phyloP scores from a whole-genome alignment of 805 yeast species.

The Lipomyces yamanashiensis region DNA sequence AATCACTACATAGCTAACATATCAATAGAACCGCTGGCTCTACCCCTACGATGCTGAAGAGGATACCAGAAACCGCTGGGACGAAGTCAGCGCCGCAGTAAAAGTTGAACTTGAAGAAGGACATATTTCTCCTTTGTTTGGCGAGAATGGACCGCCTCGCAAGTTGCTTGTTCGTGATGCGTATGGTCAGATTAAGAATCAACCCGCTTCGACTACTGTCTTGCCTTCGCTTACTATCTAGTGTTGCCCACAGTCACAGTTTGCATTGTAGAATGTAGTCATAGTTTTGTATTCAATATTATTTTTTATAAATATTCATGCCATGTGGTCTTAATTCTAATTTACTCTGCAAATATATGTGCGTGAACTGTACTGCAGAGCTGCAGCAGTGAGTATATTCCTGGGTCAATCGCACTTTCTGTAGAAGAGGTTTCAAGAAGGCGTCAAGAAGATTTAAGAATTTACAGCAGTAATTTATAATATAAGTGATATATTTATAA shows the following conservation, averaged over 20 bases:
- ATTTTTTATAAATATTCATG: no score
- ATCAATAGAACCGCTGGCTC: slow-evolving; percentile 9
- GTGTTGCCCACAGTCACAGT: no score
- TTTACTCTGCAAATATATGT: no score
- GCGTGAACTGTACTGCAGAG: no score
- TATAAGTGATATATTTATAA: background rate
- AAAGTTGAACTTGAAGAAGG: slow-evolving; percentile 6
- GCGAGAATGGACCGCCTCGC: slow-evolving; percentile 11
- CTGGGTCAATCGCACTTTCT: no score
- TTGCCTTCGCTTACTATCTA: slow-evolving; percentile 8
- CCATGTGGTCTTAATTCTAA: no score
- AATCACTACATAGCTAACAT: background rate
- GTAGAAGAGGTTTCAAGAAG: no score
- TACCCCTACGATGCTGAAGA: slow-evolving; percentile 8
- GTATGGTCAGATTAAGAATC: slow-evolving; percentile 2
- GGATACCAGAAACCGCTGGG: slow-evolving; percentile 8
- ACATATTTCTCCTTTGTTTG: slow-evolving; percentile 8
- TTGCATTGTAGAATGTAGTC: no score
- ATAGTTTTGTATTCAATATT: no score
- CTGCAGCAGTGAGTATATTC: no score
- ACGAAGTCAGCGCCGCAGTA: slow-evolving; percentile 1
- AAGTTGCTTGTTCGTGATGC: slow-evolving; percentile 7
- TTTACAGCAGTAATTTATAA: background rate
- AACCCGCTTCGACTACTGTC: background rate
- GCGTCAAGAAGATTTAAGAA: no score